Evolutionary conservation across 83 land plant species (phyloP).

Genomic region (Thuja plicata): DNA sequence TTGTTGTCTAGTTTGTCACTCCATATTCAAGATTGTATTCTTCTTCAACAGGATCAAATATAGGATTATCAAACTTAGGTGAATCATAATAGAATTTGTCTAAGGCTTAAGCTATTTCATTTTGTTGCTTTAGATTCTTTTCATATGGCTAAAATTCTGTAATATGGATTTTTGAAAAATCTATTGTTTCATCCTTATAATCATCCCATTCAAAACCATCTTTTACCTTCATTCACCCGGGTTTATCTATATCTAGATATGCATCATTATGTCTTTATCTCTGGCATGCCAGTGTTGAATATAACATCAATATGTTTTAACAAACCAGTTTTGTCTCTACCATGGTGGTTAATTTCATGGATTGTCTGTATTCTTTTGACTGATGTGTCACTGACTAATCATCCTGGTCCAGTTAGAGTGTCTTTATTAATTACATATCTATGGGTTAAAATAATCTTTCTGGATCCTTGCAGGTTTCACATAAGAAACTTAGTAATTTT

Average conservation of each 20-base stretch:
- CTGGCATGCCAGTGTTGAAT: neutral
- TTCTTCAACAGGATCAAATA: too few relatives aligned
- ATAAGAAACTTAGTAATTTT: neutral
- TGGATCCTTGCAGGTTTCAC: neutral
- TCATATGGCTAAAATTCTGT: too few relatives aligned
- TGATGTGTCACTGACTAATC: neutral
- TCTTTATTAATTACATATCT: neutral
- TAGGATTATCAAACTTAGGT: too few relatives aligned
- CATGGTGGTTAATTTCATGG: neutral
- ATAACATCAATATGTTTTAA: neutral
- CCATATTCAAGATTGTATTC: too few relatives aligned
- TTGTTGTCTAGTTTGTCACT: too few relatives aligned
- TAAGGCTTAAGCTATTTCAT: too few relatives aligned
- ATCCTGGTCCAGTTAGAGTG: neutral
- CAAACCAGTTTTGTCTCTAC: neutral
- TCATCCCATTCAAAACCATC: too few relatives aligned
- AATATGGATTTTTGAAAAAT: too few relatives aligned
- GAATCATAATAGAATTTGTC: too few relatives aligned
- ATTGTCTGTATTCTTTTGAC: neutral
- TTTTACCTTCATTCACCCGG: neutral
- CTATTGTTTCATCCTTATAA: too few relatives aligned
- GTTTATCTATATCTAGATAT: neutral
- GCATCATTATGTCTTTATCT: neutral
- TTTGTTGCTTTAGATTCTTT: too few relatives aligned
- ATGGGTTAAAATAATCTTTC: neutral